Conservation (phyloP, 2,329 filamentous ascomycete genomes). For the Herpotrichia juniperi region DNA sequence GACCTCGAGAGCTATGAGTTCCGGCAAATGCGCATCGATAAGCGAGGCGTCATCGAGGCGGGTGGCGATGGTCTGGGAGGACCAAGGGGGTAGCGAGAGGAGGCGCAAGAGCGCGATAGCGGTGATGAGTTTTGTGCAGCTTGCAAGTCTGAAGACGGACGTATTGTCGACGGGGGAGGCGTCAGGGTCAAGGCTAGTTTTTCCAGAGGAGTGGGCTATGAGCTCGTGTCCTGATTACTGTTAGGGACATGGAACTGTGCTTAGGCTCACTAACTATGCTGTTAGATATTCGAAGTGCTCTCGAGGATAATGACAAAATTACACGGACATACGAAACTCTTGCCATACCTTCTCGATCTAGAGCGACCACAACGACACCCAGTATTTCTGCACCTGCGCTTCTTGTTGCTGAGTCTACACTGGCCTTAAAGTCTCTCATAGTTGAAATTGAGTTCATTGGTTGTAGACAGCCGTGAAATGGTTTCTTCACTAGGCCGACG, state of each 20-base stretch:
- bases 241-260: neutral
- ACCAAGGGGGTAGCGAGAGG: conserved; percentile 22
- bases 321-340: neutral
- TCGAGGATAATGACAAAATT: no score
- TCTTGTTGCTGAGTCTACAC: neutral
- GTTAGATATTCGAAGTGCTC: no score
- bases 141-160: conserved; percentile 62
- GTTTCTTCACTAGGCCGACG: no score
- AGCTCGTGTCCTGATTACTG: neutral
- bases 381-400: neutral
- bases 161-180: conserved; percentile 40
- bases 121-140: conserved; percentile 47
- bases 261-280: no score
- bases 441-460: neutral
- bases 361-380: neutral
- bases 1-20: conserved; percentile 24
- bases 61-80: neutral
- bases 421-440: neutral
- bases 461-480: no score
- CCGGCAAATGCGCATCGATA: conserved; percentile 24
- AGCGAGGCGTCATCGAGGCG: conserved; percentile 23
- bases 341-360: neutral
- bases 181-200: conserved; percentile 3
- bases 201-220: conserved; percentile 8
- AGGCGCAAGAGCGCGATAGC: conserved; percentile 25